These are phyloP conservation scores for Lentinula sp. DNA, from an alignment of 768 basidiomycete species.

Conservation along the genomic window DNA sequence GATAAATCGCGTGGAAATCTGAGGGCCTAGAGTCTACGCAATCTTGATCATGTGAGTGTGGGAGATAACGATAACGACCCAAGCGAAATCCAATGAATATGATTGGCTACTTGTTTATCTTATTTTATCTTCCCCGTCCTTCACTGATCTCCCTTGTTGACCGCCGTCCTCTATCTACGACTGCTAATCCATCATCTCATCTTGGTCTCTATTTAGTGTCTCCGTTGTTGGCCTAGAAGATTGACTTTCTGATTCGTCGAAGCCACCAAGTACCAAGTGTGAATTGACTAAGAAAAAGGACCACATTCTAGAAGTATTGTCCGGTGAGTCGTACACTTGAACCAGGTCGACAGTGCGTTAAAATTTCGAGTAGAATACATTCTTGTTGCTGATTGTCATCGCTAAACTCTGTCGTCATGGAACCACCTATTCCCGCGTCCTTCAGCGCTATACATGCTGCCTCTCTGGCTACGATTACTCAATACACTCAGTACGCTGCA, in stretches of 20 bases:
- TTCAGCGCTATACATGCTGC: not conserved
- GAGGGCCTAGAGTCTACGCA: not conserved
- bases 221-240: no score
- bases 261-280: not conserved
- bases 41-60: not conserved
- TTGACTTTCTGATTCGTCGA: not conserved
- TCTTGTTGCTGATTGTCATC: not conserved
- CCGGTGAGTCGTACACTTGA: not conserved
- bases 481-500: constrained; percentile 19
- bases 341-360: not conserved
- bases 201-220: not conserved
- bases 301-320: not conserved
- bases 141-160: not conserved
- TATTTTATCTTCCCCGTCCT: constrained; percentile 7
- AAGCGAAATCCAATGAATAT: not conserved
- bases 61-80: not conserved
- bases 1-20: not conserved
- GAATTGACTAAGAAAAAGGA: not conserved
- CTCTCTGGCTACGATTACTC: constrained; percentile 17
- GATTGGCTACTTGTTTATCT: constrained; percentile 5
- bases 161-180: not conserved
- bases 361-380: not conserved
- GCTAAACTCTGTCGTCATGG: not conserved
- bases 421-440: not conserved
- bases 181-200: not conserved